These are phyloP conservation scores for Podospora pseudopauciseta DNA, from an alignment of 495 filamentous ascomycete genomes.

Conservation along the genomic window DNA sequence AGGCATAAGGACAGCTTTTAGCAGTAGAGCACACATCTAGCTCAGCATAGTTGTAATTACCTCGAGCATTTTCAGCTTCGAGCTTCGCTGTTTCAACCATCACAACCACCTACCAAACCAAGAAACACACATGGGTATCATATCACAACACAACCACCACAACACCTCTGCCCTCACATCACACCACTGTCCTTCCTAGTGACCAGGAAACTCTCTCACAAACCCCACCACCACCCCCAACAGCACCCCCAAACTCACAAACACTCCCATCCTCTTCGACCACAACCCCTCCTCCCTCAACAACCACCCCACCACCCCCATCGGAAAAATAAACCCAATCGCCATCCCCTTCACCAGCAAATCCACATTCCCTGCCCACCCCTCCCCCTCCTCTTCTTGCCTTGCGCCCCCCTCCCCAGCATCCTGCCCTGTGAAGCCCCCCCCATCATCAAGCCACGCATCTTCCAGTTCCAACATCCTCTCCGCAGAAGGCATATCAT, in stretches of 20 bases:
- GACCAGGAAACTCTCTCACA: constrained; percentile 37
- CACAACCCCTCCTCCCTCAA: constrained; percentile 86
- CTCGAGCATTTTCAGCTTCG: background rate
- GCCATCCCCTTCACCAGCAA: constrained; percentile 80
- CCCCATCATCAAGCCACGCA: constrained; percentile 80
- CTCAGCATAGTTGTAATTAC: background rate
- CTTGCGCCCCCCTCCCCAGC: constrained; percentile 29
- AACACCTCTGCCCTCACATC: background rate
- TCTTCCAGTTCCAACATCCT: constrained; percentile 69
- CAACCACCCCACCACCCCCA: constrained; percentile 80
- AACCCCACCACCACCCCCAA: constrained; percentile 42
- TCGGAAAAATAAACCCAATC: constrained; percentile 91
- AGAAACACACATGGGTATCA: background rate
- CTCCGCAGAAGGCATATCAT: constrained; percentile 70
- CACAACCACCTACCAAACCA: background rate
- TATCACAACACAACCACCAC: background rate
- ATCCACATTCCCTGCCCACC: constrained; percentile 29
- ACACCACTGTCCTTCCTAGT: background rate
- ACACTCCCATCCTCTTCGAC: constrained; percentile 74
- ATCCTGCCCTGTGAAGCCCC: constrained; percentile 17
- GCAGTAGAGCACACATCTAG: background rate
- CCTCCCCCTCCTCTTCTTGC: constrained; percentile 37
- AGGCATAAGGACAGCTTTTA: background rate
- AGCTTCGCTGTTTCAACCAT: background rate
- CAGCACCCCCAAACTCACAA: constrained; percentile 76